Percentiles rank a stretch among this genome's conserved stretches.
phyloP scores from a whole-genome alignment of 2,329 filamentous ascomycete species.

The Aureobasidium lini region DNA sequence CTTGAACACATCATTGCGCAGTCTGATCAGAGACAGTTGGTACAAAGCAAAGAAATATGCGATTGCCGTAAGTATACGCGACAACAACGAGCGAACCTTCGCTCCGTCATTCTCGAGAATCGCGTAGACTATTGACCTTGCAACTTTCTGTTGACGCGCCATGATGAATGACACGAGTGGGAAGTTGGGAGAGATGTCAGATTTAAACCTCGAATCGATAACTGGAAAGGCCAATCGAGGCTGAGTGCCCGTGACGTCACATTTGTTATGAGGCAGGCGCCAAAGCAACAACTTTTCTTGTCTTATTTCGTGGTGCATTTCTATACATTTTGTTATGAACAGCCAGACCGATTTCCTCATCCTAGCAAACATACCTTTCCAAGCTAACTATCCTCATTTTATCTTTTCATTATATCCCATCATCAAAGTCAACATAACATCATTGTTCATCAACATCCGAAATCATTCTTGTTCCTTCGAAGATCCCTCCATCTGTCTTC shows the following conservation, averaged over 20 bases:
- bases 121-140: conserved; percentile 15
- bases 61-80: conserved; percentile 7
- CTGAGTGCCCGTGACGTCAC: neutral
- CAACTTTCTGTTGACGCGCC: conserved; percentile 15
- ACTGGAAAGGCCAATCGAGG: neutral
- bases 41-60: conserved; percentile 15
- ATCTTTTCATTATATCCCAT: neutral
- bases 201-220: neutral
- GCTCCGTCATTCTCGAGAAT: conserved; percentile 4
- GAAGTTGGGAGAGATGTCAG: neutral
- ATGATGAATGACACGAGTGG: conserved; percentile 10
- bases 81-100: conserved; percentile 2
- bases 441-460: neutral
- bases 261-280: too few relatives aligned
- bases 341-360: too few relatives aligned
- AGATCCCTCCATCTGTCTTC: too few relatives aligned
- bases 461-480: neutral
- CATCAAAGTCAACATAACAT: neutral
- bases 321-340: too few relatives aligned
- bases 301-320: too few relatives aligned
- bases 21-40: conserved; percentile 3
- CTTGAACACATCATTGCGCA: conserved; percentile 40
- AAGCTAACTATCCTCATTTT: neutral
- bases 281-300: too few relatives aligned
- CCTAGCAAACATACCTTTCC: neutral